Base-by-base conservation (phyloP, 1,284 basidiomycete genomes). In the Flammula alnicola region DNA sequence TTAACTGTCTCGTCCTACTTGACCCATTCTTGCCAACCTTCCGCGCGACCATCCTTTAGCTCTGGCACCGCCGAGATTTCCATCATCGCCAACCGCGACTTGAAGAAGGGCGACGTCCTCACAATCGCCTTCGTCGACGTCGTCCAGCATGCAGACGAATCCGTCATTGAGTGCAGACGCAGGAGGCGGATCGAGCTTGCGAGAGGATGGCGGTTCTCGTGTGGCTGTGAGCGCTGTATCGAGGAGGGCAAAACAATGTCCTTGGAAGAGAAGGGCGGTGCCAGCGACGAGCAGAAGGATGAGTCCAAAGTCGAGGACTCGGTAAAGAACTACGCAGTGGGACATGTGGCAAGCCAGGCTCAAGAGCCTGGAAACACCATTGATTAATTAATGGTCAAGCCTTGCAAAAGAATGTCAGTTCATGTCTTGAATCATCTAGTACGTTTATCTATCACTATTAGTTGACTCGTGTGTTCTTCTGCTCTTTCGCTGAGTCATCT, bases 171-270 rank as follows among this genome's bases (percentile, higher is more conserved):
- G 23, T 80, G 83, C 42, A 75, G 85, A 44, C 73, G 80, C 39
- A 77, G 86, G 42, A 74, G 89, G 52, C 79, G 90, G 20, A 73
- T 76, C 57, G 87, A 90, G 67, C 76, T 92, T 31, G 86, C 80
- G n/a, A 76, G 84, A 35, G 89, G 89, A 29, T 92, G 89, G 90
- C 76, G 78, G 54, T 90, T 92, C 63, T 81, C 84, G 19, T 92
- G 89, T 63, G 67, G 72, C 42, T 92, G 89, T 63, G 64, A 74
- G 44, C 77, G 80, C 37, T 92, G 90, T 63, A 58, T 68, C 35
- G 70, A 72, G 45, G 89, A 92, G 64, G 74, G 63, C 3, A 64
- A 66, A 42, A 58, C 56, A 22, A 49, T 71, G 59, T 62, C 58
- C 14, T 54, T 51, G 5, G 68, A 68, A 14, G 76, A 76, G 47